phyloP scores from a whole-genome alignment of 2,329 filamentous ascomycete genomes.

The Stemphylium beticola region DNA sequence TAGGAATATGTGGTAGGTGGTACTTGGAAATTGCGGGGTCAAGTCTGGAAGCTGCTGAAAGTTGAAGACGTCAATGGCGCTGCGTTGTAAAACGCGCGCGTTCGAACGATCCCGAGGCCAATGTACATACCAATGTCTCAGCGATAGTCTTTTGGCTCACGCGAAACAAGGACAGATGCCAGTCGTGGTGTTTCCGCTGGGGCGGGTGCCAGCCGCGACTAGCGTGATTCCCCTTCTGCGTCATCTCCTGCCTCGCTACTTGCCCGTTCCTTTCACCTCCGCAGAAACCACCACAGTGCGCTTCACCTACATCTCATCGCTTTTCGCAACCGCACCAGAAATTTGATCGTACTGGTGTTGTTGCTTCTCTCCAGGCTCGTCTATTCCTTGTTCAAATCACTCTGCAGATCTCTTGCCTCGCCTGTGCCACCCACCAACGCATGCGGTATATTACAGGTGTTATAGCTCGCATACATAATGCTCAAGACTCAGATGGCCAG shows the following conservation, averaged over 20 bases:
- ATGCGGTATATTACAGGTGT: constrained; percentile 2
- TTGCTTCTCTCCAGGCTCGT: not conserved
- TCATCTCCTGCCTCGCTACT: too few species aligned
- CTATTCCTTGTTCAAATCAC: not conserved
- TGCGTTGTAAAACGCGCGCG: too few species aligned
- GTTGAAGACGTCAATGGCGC: not conserved
- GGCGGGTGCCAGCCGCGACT: too few species aligned
- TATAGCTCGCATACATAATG: not conserved
- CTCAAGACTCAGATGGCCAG: not conserved
- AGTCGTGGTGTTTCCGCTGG: too few species aligned
- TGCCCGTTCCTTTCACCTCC: too few species aligned
- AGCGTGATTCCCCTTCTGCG: too few species aligned
- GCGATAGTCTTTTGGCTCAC: too few species aligned
- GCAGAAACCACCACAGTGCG: too few species aligned
- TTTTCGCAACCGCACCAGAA: not conserved
- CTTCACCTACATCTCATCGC: too few species aligned
- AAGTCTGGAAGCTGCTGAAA: not conserved
- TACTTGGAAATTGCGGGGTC: not conserved
- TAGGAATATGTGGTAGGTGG: not conserved
- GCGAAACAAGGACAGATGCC: too few species aligned
- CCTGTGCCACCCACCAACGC: constrained; percentile 1
- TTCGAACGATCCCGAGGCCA: too few species aligned
- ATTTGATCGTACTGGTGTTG: not conserved
- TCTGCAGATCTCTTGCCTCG: not conserved
- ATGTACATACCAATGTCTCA: too few species aligned